Evolutionary conservation across 139 green algal genomes (phyloP).

Genomic region (Picochlorum sp.): DNA sequence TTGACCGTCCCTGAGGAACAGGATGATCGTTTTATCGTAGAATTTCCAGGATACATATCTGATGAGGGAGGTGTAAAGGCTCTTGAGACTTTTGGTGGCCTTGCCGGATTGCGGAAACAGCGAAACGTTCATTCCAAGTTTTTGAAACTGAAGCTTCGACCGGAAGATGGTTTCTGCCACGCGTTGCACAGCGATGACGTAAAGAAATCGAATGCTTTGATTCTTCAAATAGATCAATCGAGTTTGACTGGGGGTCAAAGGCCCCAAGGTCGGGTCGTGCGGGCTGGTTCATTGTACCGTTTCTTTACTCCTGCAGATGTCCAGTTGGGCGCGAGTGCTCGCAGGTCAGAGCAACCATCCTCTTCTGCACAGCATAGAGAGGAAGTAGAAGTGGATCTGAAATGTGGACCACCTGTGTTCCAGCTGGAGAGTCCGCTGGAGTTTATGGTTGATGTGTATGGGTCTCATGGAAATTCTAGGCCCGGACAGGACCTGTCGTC

Average conservation of each 20-base stretch:
- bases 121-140: constrained; percentile 6
- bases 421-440: not conserved
- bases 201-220: not conserved
- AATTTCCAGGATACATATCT: constrained; percentile 20
- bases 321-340: too few relatives aligned
- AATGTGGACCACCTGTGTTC: not conserved
- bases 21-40: constrained; percentile 1
- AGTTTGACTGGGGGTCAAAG: too few relatives aligned
- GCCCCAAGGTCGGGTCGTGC: too few relatives aligned
- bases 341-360: too few relatives aligned
- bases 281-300: too few relatives aligned
- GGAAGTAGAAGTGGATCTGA: not conserved
- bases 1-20: not conserved
- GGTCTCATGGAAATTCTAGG: not conserved
- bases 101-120: constrained; percentile 8
- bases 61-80: constrained; percentile 4
- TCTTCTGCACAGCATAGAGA: too few relatives aligned
- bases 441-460: not conserved
- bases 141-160: constrained; percentile 11
- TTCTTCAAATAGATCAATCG: not conserved
- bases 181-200: not conserved
- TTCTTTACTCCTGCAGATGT: not conserved
- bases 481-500: not conserved
- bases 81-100: constrained; percentile 13
- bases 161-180: constrained; percentile 9